These are phyloP conservation scores for Catharanthus roseus DNA, from an alignment of 257 asterid species.

Conservation along the genomic window DNA sequence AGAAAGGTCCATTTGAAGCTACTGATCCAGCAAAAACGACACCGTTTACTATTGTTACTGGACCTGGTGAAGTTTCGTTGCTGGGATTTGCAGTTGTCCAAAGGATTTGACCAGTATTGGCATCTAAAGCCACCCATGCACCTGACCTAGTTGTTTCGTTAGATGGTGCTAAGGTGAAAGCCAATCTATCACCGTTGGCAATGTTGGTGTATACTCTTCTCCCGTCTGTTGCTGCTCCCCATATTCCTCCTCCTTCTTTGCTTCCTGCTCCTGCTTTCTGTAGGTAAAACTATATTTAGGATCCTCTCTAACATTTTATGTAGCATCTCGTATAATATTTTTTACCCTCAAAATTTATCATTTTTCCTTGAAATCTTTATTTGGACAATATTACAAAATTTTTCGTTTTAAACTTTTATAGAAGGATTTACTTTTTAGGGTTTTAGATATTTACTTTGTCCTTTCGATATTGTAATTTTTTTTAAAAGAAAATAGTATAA, in stretches of 20 bases:
- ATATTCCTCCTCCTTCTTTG: conserved; percentile 62
- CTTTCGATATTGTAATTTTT: no score
- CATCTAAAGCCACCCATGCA: conserved; percentile 82
- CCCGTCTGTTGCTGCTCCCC: conserved; percentile 83
- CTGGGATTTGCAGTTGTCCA: conserved; percentile 84
- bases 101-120: conserved; percentile 49
- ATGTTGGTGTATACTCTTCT: conserved; percentile 57
- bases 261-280: conserved; percentile 72
- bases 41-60: conserved; percentile 58
- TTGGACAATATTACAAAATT: no score
- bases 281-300: no score
- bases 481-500: no score
- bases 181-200: conserved; percentile 33
- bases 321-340: not conserved
- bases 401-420: no score
- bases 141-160: conserved; percentile 50
- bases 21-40: conserved; percentile 61
- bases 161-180: conserved; percentile 51
- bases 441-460: no score
- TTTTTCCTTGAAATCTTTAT: no score
- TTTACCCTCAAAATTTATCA: no score
- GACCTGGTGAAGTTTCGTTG: conserved; percentile 57
- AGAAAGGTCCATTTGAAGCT: conserved; percentile 59
- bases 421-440: no score
- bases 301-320: no score